Evolutionary conservation across 1,284 basidiomycete genomes (phyloP).

Genomic region (Cryptococcus hybrid): DNA sequence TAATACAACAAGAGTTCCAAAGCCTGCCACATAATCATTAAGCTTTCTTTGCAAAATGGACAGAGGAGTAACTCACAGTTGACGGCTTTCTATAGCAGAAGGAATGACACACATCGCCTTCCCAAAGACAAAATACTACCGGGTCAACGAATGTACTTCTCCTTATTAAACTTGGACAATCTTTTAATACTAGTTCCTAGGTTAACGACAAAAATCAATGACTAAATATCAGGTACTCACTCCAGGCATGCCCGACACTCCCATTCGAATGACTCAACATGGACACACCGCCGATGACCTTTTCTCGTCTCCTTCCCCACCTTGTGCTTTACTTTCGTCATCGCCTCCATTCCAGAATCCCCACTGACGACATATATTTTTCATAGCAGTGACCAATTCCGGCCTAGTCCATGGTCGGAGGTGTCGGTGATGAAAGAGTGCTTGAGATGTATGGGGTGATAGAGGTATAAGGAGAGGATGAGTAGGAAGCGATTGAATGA

Average conservation of each 20-base stretch:
- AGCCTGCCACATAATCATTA: slow-evolving; percentile 52
- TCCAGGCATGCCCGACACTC: slow-evolving; percentile 46
- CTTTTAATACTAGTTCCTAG: slow-evolving; percentile 61
- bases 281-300: slow-evolving; percentile 19
- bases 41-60: not conserved
- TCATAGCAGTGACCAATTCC: slow-evolving; percentile 62
- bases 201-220: not conserved
- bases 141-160: slow-evolving; percentile 87
- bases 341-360: slow-evolving; percentile 55
- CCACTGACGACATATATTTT: slow-evolving; percentile 60
- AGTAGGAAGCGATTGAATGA: slow-evolving; percentile 56
- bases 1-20: slow-evolving; percentile 77
- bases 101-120: slow-evolving; percentile 86
- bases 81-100: slow-evolving; percentile 70
- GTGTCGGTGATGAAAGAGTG: slow-evolving; percentile 71
- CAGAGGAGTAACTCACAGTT: slow-evolving; percentile 53
- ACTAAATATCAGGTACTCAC: slow-evolving; percentile 20
- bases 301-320: slow-evolving; percentile 4
- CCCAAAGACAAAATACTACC: slow-evolving; percentile 77
- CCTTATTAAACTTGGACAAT: slow-evolving; percentile 63
- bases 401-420: slow-evolving; percentile 65
- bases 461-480: slow-evolving; percentile 75
- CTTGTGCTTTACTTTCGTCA: slow-evolving; percentile 19
- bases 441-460: slow-evolving; percentile 81
- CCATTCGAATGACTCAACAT: slow-evolving; percentile 82